Evolutionary conservation across 345 rosid species (phyloP).

Genomic region (Angophora floribunda): DNA sequence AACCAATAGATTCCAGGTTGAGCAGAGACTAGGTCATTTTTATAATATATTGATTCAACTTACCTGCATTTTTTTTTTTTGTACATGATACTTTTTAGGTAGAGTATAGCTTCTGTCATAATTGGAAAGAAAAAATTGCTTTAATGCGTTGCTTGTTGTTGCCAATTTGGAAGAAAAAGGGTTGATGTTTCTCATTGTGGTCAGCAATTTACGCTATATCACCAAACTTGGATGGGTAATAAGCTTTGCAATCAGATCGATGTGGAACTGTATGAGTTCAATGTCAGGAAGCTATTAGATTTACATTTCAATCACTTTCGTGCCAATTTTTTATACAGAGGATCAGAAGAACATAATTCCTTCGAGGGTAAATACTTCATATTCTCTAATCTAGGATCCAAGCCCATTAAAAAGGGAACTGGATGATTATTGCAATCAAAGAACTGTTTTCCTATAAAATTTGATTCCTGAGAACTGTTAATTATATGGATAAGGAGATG

Average conservation of each 20-base stretch:
- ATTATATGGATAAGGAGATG: background rate
- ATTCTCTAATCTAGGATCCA: background rate
- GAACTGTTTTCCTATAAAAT: background rate
- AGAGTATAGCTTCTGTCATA: background rate
- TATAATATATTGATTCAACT: background rate
- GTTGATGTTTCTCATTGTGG: background rate
- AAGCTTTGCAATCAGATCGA: background rate
- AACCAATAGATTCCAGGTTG: constrained; percentile 38
- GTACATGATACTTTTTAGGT: background rate
- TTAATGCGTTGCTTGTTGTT: background rate
- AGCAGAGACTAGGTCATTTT: constrained; percentile 4
- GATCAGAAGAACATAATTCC: background rate
- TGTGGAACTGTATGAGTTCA: background rate
- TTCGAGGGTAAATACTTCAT: background rate
- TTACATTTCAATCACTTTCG: background rate
- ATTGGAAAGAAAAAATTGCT: background rate
- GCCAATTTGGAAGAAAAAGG: background rate
- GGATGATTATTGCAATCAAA: background rate
- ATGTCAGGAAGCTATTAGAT: background rate
- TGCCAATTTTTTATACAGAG: background rate
- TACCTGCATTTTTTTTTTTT: background rate
- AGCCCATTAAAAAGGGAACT: background rate
- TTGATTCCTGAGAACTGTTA: background rate
- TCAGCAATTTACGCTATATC: background rate
- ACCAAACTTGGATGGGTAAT: background rate